Conservation (phyloP, 768 basidiomycete genomes). For the Terana coerulea region DNA sequence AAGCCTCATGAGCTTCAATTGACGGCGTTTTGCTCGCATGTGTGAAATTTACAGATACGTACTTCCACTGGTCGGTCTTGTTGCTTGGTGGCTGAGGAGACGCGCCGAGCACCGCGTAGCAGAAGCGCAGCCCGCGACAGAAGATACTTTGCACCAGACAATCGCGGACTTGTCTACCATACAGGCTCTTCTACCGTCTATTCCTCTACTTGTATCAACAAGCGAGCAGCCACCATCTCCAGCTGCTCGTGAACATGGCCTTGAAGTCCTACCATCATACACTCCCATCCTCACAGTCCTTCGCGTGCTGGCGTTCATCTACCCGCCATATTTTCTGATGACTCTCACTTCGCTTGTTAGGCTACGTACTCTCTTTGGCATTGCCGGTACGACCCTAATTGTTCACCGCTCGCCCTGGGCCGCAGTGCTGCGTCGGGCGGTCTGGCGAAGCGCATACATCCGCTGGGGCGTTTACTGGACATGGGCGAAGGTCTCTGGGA, state of each 20-base stretch:
- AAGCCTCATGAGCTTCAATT: background rate
- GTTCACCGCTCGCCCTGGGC: slow-evolving; percentile 71
- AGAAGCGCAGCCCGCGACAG: slow-evolving; percentile 37
- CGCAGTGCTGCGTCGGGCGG: slow-evolving; percentile 43
- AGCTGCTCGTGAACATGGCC: background rate
- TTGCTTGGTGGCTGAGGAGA: slow-evolving; percentile 31
- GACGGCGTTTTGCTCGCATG: background rate
- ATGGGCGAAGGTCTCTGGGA: slow-evolving; percentile 51
- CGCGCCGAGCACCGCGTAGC: slow-evolving; percentile 19
- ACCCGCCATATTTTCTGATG: slow-evolving; percentile 54
- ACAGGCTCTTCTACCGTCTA: slow-evolving; percentile 50
- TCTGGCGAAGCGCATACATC: slow-evolving; percentile 66
- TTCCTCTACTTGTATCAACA: slow-evolving; percentile 26
- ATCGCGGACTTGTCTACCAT: slow-evolving; percentile 67
- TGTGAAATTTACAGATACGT: slow-evolving; percentile 43
- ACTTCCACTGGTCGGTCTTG: slow-evolving; percentile 49
- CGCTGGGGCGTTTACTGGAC: slow-evolving; percentile 57
- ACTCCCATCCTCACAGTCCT: slow-evolving; percentile 36
- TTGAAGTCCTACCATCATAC: slow-evolving; percentile 20
- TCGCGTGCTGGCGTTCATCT: slow-evolving; percentile 54
- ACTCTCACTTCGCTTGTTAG: slow-evolving; percentile 59
- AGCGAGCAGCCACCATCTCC: background rate
- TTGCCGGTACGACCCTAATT: slow-evolving; percentile 55
- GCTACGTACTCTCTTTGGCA: slow-evolving; percentile 55
- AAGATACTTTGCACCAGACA: slow-evolving; percentile 46